Evolutionary conservation across 805 yeast genomes (phyloP).

Genomic region (Scheffersomyces coipomensis): DNA sequence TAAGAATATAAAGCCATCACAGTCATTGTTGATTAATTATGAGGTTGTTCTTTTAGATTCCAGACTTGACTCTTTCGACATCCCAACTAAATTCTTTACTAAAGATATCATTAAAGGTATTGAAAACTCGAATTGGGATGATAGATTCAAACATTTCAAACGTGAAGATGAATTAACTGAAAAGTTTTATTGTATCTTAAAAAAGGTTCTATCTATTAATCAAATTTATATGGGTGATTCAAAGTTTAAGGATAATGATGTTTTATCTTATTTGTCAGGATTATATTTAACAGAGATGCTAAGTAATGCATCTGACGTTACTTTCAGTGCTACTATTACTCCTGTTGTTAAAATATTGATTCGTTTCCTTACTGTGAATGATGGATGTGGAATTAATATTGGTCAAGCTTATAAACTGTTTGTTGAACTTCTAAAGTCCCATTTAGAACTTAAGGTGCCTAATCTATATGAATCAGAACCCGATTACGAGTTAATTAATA

Average conservation of each 20-base stretch:
- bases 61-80: slow-evolving; percentile 7
- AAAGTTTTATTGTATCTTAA: slow-evolving; percentile 15
- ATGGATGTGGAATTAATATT: not conserved
- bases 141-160: not conserved
- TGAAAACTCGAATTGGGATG: slow-evolving; percentile 8
- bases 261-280: not conserved
- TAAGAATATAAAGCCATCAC: slow-evolving; percentile 1
- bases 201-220: slow-evolving; percentile 8
- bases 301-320: not conserved
- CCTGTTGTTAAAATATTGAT: not conserved
- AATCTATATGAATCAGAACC: not conserved
- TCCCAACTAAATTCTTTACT: slow-evolving; percentile 13
- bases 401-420: slow-evolving; percentile 2
- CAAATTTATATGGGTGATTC: not conserved
- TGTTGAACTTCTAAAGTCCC: not conserved
- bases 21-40: slow-evolving; percentile 11
- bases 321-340: not conserved
- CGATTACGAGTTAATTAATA: slow-evolving; percentile 5
- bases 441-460: not conserved
- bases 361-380: not conserved
- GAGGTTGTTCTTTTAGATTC: slow-evolving; percentile 20
- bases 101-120: slow-evolving; percentile 12
- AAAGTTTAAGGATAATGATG: not conserved
- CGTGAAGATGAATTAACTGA: slow-evolving; percentile 15
- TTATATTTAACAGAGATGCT: not conserved